Base-by-base conservation (phyloP, 2,329 filamentous ascomycete genomes). In the Fusarium sp. region DNA sequence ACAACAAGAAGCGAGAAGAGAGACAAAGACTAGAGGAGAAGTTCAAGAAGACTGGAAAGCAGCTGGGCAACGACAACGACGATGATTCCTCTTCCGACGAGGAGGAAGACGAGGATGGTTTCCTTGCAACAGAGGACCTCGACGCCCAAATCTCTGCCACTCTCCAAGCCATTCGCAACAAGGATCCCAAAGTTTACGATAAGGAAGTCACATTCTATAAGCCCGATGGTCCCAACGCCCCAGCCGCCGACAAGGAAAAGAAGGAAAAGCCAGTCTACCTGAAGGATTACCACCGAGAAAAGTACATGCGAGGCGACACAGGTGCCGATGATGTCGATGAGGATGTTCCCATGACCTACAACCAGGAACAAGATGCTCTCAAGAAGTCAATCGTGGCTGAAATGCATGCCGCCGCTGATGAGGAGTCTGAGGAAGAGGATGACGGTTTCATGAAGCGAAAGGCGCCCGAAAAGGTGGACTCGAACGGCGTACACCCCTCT, bases 1-100 rank as follows among this genome's bases (percentile, higher is more conserved):
- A 98, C 82, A 99, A 99, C 83, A 98, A 98, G 84, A 97, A 97
- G 83, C 89, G 95, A 60, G 94, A 97, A 77, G 96, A 99, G 78
- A 83, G 89, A 68, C 91, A 94, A 18, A 86, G 88, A 76, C 79
- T 98, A 77, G 94, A 98, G 80, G 92, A 97, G 75, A 98, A 97
- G 81, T 93, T 92, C 79, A 83, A 83, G 72, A 79, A 85, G 71
- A 74, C 78, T 11, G 82, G 81, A 56, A 72, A 64, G 54, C 81
- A 65, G n/a, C 71, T 66, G 28, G 85, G 84, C 42, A 82, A 82
- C n/a, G 84, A 86, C 29, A 81, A 82, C 33, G 77, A 81, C 37
- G 87, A 89, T 16, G 87, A 88, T n/a, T 91, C 90, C 5, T 91
- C 91, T 3, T 91, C 89, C 5, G 90, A 92, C 70, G 93, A 97